Base-by-base conservation (phyloP, 2,329 filamentous ascomycete genomes). In the Colletotrichum horii region DNA sequence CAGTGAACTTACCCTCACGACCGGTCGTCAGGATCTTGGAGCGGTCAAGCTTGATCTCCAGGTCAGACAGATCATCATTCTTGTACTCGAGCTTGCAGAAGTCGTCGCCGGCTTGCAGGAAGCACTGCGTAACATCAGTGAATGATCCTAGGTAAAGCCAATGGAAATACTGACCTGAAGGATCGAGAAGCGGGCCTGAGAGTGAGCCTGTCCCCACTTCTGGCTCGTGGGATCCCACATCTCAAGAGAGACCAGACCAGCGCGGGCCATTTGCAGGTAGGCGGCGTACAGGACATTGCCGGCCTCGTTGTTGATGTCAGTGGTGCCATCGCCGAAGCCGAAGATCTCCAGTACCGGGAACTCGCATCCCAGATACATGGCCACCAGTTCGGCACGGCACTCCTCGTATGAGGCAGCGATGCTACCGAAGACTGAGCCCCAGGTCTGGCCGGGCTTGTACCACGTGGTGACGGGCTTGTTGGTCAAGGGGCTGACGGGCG, bases 381-480 rank as follows among this genome's bases (percentile, higher is more conserved):
- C 96, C 14, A 98, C 96, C 80, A 96, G 94, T 83, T 98, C 96
- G 6, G 96, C 96, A 71, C 96, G 93, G 83, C 96, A 98, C 85
- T 98, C 96, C 85, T 98, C 96, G 81, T 98, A 98, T 19, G 93
- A 95, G 5, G 94, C 95, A 48, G 96, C 95, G 78, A 97, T 92
- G 76, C 94, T 92, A 30, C 96, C 96, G 81, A 98, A 98, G 0
- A 98, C 95, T 7, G 93, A 95, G 71, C 95, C 94, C 96, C 96
- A 98, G 0, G 96, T 98, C 85, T 98, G 95, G 4, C 96, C 96
- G 4, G 95, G 95, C 85, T 97, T 98, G 88, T 98, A 98, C 93
- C 94, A 98, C 2, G 94, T 95, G 3, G 91, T 91, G 64, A 98
- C 89, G 2, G 94, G 94, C 84, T 96, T 93, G 76, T 91, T 89